Evolutionary conservation across 805 yeast genomes (phyloP).

Genomic region (Metschnikowia borealis): DNA sequence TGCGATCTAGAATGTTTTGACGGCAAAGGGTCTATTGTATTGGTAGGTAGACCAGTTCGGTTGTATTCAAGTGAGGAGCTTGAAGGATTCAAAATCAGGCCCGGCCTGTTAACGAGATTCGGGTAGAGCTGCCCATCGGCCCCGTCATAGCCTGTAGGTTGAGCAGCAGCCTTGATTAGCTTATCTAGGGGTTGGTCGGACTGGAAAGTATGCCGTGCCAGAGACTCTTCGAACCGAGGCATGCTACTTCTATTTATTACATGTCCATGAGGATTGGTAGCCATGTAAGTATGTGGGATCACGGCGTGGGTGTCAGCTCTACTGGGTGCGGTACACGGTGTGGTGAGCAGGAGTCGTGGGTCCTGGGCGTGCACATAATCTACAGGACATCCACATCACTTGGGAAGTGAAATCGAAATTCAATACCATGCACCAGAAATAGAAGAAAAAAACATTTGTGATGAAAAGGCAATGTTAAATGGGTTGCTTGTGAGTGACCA

Average conservation of each 20-base stretch:
- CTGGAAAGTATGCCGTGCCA: not conserved
- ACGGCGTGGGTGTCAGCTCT: not conserved
- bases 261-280: conserved; percentile 1
- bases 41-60: not conserved
- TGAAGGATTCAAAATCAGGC: not conserved
- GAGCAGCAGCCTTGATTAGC: not conserved
- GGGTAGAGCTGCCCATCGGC: not conserved
- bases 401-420: not conserved
- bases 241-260: not conserved
- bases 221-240: not conserved
- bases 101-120: not conserved
- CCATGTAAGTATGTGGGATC: not conserved
- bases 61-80: not conserved
- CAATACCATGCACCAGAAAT: not conserved
- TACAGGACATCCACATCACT: not conserved
- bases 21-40: not conserved
- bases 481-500: not conserved
- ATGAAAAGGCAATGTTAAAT: not conserved
- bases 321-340: not conserved
- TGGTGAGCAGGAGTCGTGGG: not conserved
- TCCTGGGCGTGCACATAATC: not conserved
- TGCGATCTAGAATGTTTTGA: not conserved
- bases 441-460: no score
- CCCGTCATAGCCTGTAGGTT: not conserved
- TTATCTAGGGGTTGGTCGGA: not conserved